A percentile compares a stretch with the other conserved stretches of the same genome.
These are phyloP conservation scores for Alternaria arbusti DNA, from an alignment of 2,329 filamentous ascomycete species.

Conservation along the genomic window DNA sequence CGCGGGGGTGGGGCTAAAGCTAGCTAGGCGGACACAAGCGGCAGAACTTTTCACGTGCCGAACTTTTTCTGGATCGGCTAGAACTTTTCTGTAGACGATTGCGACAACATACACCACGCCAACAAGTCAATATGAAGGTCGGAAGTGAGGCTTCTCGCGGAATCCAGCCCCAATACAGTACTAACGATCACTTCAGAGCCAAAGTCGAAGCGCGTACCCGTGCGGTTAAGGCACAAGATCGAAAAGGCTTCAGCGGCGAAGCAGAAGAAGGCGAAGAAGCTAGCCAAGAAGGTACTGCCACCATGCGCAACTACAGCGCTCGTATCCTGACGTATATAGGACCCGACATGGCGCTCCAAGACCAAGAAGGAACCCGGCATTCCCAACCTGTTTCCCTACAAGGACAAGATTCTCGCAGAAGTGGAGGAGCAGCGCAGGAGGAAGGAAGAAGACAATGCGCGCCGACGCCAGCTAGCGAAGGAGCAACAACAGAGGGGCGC, in stretches of 20 bases:
- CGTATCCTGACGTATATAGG: constrained; percentile 57
- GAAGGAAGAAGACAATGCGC: constrained; percentile 77
- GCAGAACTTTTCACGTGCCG: constrained; percentile 14
- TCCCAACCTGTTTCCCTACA: constrained; percentile 96
- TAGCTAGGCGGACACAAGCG: constrained; percentile 5
- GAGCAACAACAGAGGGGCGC: constrained; percentile 50
- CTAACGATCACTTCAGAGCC: constrained; percentile 67
- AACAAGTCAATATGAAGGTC: constrained; percentile 47
- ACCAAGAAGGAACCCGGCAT: constrained; percentile 98
- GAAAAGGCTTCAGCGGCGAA: constrained; percentile 90
- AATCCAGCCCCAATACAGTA: background rate
- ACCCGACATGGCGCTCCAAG: constrained; percentile 94
- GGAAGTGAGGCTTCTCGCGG: constrained; percentile 45
- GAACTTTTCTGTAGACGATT: constrained; percentile 30
- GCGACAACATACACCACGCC: constrained; percentile 17
- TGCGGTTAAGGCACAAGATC: constrained; percentile 93
- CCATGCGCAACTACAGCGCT: background rate
- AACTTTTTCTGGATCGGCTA: constrained; percentile 28
- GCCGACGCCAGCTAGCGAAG: constrained; percentile 72
- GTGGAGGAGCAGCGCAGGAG: constrained; percentile 85
- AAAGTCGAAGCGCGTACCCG: constrained; percentile 88
- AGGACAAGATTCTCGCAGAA: constrained; percentile 91
- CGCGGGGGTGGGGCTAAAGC: constrained; percentile 10
- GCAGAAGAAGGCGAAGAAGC: constrained; percentile 87
- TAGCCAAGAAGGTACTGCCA: constrained; percentile 74